Evolutionary conservation across 371 early-diverging fungal genomes (phyloP).

Genomic region (Catenaria anguillulae): DNA sequence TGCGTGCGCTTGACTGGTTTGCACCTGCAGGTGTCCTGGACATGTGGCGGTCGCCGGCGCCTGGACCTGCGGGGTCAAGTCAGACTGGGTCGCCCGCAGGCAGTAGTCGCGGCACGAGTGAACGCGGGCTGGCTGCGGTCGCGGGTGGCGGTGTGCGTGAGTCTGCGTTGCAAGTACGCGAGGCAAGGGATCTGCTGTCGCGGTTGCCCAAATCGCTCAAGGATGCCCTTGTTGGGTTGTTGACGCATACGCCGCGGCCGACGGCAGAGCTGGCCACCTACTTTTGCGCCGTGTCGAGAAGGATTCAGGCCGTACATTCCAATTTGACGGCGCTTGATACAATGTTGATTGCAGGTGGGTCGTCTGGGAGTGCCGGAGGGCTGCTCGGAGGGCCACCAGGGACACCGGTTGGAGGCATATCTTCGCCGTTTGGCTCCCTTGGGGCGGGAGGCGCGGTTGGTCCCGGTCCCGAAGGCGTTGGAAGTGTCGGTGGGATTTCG

Average conservation of each 20-base stretch:
- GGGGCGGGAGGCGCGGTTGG: no score
- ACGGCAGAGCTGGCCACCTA: neutral
- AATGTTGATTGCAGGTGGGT: no score
- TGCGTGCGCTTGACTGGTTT: neutral
- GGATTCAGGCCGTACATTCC: neutral
- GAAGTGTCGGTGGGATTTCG: neutral
- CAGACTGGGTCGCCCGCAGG: neutral
- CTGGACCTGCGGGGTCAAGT: neutral
- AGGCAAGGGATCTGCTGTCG: neutral
- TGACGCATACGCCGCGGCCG: neutral
- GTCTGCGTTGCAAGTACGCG: neutral
- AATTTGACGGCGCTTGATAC: no score
- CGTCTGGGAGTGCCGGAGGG: no score
- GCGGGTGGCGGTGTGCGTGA: neutral
- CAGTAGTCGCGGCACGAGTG: no score
- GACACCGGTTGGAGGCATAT: no score
- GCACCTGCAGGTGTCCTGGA: neutral
- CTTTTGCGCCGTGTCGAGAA: neutral
- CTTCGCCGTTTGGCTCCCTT: no score
- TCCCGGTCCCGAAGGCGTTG: no score
- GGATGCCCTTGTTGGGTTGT: neutral
- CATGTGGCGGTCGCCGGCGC: neutral
- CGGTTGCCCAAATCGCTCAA: neutral
- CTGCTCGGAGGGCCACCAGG: no score
- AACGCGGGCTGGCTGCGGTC: neutral